Conservation (phyloP, 2,329 filamentous ascomycete genomes). For the Triangularia verruculosa region DNA sequence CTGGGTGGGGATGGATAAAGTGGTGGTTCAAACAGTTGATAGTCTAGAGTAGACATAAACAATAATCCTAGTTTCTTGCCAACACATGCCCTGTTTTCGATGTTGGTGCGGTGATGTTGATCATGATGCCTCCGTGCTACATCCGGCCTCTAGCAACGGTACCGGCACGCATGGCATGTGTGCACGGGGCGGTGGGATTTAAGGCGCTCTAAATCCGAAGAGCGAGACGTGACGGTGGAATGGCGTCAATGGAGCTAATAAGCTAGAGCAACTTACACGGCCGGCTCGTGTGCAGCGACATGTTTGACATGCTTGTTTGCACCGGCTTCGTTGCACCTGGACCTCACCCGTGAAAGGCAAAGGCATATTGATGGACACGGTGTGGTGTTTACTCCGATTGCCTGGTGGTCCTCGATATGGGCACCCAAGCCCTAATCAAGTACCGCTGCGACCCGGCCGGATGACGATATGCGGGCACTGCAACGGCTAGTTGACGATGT, state of each 20-base stretch:
- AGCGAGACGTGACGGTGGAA: neutral
- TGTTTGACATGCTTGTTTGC: neutral
- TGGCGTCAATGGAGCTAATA: neutral
- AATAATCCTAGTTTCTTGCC: neutral
- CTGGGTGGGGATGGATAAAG: neutral
- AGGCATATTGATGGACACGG: neutral
- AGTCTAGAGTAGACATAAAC: neutral
- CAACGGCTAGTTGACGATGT: neutral
- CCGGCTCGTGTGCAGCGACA: neutral
- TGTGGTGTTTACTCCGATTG: neutral
- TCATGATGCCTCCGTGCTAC: neutral
- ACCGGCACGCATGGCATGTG: too few species aligned
- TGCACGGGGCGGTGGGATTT: too few species aligned
- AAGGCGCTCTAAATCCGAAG: neutral
- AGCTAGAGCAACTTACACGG: neutral
- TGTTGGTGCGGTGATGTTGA: neutral
- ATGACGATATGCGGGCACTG: neutral
- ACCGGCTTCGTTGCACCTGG: neutral
- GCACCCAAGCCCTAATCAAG: neutral
- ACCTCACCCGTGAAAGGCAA: neutral
- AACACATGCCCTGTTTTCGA: neutral
- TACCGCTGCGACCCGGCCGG: neutral
- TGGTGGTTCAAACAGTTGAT: neutral
- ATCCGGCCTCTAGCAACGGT: neutral
- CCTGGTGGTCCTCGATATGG: too few species aligned